phyloP scores from a whole-genome alignment of 2,329 filamentous ascomycete species.

The Alternaria burnsii region DNA sequence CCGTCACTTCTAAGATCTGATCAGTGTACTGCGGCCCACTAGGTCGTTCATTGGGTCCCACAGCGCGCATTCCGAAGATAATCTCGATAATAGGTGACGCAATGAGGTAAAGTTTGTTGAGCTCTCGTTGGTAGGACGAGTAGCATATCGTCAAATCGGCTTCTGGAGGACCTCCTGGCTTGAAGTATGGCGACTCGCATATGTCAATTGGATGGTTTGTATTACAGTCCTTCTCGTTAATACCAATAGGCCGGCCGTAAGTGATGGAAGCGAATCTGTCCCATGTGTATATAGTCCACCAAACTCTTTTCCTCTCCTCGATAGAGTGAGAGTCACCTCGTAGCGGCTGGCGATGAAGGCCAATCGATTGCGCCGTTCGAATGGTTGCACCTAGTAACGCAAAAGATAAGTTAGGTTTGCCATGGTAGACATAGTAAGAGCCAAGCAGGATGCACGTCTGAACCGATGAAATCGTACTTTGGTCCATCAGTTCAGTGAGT shows the following conservation, averaged over 20 bases:
- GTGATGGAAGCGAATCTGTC: constrained; percentile 53
- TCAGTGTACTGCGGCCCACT: constrained; percentile 21
- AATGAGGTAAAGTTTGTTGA: no score
- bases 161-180: neutral
- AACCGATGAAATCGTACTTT: constrained; percentile 49
- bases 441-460: constrained; percentile 54
- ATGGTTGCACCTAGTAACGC: constrained; percentile 52
- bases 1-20: constrained; percentile 29
- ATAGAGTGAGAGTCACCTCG: constrained; percentile 30
- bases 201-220: constrained; percentile 48
- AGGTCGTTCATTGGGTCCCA: constrained; percentile 11
- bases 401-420: constrained; percentile 53
- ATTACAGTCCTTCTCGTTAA: constrained; percentile 54
- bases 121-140: constrained; percentile 28
- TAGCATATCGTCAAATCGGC: constrained; percentile 17
- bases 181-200: constrained; percentile 44
- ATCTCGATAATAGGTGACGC: no score
- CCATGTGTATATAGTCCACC: constrained; percentile 57
- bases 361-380: constrained; percentile 48
- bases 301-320: constrained; percentile 52
- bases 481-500: constrained; percentile 53
- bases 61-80: constrained; percentile 30
- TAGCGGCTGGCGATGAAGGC: constrained; percentile 43
- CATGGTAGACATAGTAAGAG: constrained; percentile 55
- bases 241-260: constrained; percentile 54